Base-by-base conservation (phyloP, 176 grass and related monocot genomes). In the Bothriochloa decipiens region DNA sequence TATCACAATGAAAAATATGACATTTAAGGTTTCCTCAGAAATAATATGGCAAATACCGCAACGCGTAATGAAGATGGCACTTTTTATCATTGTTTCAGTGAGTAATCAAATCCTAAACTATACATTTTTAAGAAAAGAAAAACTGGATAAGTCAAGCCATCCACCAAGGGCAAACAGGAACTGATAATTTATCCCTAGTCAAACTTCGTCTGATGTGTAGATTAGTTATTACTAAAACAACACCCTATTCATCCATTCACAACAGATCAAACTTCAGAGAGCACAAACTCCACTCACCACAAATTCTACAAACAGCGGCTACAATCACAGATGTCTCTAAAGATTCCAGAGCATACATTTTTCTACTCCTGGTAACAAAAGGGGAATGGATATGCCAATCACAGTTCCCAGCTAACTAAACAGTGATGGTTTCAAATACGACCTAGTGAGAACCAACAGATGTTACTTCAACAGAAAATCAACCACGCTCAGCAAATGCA, bases 1-100 rank as follows among this genome's bases (percentile, higher is more conserved):
- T 55, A 89, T 49, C 49, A 81, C 2, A 63, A 18, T 22, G 29
- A 29, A 7, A 36, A 36, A 37, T 41, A 78, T 72, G 68, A 35
- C 50, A 17, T 67, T 81, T 32, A 74, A 35, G 72, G 36, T 23
- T 74, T 57, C n/a, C 74, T 42, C 16, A 12, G 29, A 35, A 67
- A 55, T 25, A 81, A n/a, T 37, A 40, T 27, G 40, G 12, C 22
- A 65, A 40, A n/a, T 13, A 52, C 47, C n/a, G 43, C 52, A 64
- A 53, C 41, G 72, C 7, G 23, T 35, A 35, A 58, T 7, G 17
- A 37, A 58, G 33, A 46, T 40, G 12, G 35, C 15, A 39, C 55
- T 26, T 75, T 14, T 13, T 41, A 62, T 41, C 28, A 76, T 36
- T 76, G 49, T 57, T 76, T 76, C 43, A 76, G 29, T 11, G 73